Base-by-base conservation (phyloP, 2,329 filamentous ascomycete genomes). In the Cytospora paraplurivora region DNA sequence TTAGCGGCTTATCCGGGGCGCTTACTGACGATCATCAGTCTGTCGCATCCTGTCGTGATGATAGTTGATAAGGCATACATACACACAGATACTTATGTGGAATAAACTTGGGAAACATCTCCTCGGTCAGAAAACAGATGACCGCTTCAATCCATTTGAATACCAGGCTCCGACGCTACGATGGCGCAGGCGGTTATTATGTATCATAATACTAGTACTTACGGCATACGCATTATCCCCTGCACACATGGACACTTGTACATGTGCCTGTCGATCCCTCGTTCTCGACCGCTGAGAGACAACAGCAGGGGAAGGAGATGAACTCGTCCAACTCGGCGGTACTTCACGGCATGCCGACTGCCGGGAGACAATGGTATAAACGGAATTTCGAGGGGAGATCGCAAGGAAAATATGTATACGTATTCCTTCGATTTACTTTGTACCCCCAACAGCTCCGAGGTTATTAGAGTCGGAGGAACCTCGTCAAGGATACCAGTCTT, bases 211-310 rank as follows among this genome's bases (percentile, higher is more conserved):
- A 4, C 56, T 13, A 17, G n/a, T 37, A 27, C 32, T 41, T 38
- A 32, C 12, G 50, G 44, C 44, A 47, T 32, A 33, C 33, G 38
- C 51, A 37, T 34, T 61, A 49, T 47, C n/a, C 21, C 44, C 58
- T 54, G 58, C 53, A 52, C 54, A 37, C 37, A 51, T 34, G 19
- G 59, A 32, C 51, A 55, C 38, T 55, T 55, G 49, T 33, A 55
- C 54, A 51, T 61, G 60, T 51, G 19, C 60, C 60, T 54, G 60
- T 38, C 60, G 60, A 62, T 62, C 60, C 47, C 52, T 53, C 54
- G 60, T 56, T 62, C 60, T 62, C 54, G 60, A 57, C 60, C 54
- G 49, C 32, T 34, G 33, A 32, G 33, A 44, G 47, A n/a, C n/a
- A 35, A 56, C 54, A 57, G 34, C 47, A 35, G 35, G 35, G 3